These are phyloP conservation scores for Serendipita indica DNA, from an alignment of 768 basidiomycete species.

Conservation along the genomic window DNA sequence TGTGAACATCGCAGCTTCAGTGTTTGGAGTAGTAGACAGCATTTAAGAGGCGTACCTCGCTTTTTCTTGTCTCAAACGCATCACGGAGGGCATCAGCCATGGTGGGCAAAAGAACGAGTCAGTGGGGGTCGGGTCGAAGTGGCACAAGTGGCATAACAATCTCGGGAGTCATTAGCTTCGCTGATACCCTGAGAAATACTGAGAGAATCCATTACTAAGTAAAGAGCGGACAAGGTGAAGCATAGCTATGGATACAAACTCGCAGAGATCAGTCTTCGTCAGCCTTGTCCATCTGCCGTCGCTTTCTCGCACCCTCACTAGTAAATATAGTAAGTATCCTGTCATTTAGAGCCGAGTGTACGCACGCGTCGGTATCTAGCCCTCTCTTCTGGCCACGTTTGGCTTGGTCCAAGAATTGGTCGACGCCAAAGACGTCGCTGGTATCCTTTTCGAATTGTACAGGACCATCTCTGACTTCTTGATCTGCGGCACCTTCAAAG, in stretches of 20 bases:
- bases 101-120: slow-evolving; percentile 12
- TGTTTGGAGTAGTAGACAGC: slow-evolving; percentile 6
- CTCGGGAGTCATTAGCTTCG: not conserved
- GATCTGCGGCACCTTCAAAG: slow-evolving; percentile 80
- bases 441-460: slow-evolving; percentile 99
- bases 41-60: slow-evolving; percentile 28
- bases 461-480: slow-evolving; percentile 79
- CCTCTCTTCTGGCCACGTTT: slow-evolving; percentile 90
- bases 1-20: slow-evolving; percentile 18
- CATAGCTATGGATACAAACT: not conserved
- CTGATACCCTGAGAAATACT: not conserved
- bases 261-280: slow-evolving; percentile 8
- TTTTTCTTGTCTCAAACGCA: slow-evolving; percentile 52
- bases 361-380: slow-evolving; percentile 60
- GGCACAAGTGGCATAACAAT: not conserved
- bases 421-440: slow-evolving; percentile 90
- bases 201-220: too few relatives aligned
- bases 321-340: not conserved
- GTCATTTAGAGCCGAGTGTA: slow-evolving; percentile 13
- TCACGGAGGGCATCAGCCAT: slow-evolving; percentile 57
- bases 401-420: slow-evolving; percentile 94
- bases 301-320: slow-evolving; percentile 48
- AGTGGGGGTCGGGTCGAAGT: not conserved
- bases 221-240: not conserved
- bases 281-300: slow-evolving; percentile 53